These are phyloP conservation scores for Pezicula rhizophila DNA, from an alignment of 2,329 filamentous ascomycete species.

Conservation along the genomic window DNA sequence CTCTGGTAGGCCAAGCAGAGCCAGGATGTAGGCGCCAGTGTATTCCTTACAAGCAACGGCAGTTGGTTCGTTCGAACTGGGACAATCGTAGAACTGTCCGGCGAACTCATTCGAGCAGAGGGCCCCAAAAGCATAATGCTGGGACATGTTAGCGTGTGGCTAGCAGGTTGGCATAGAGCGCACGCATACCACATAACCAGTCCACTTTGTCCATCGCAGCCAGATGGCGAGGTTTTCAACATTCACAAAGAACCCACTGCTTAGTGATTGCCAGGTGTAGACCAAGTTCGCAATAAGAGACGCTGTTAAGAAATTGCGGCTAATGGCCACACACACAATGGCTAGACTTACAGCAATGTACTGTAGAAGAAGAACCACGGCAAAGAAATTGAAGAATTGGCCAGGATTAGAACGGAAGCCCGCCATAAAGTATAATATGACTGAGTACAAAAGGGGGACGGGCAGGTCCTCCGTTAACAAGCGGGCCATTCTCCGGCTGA, in stretches of 20 bases:
- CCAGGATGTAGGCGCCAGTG: conserved; percentile 44
- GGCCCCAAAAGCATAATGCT: conserved; percentile 46
- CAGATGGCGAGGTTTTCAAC: neutral
- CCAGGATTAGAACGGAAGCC: neutral
- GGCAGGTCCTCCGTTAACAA: neutral
- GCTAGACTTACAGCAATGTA: neutral
- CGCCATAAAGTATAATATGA: neutral
- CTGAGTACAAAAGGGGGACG: neutral
- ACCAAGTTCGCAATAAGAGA: neutral
- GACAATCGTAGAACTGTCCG: conserved; percentile 43
- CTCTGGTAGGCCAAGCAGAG: conserved; percentile 41
- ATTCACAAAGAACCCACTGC: neutral
- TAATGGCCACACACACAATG: neutral
- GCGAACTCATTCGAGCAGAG: conserved; percentile 48
- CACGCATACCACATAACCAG: conserved; percentile 34
- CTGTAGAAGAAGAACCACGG: neutral
- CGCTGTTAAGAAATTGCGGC: neutral
- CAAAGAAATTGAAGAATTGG: neutral
- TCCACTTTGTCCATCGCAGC: conserved; percentile 22
- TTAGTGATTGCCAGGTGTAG: neutral
- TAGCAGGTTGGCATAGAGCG: neutral
- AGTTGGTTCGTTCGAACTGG: conserved; percentile 32
- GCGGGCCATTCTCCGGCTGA: neutral
- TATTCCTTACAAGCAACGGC: conserved; percentile 48
- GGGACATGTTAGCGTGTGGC: neutral